Base-by-base conservation (phyloP, 1,284 basidiomycete species). In the Abortiporus biennis region DNA sequence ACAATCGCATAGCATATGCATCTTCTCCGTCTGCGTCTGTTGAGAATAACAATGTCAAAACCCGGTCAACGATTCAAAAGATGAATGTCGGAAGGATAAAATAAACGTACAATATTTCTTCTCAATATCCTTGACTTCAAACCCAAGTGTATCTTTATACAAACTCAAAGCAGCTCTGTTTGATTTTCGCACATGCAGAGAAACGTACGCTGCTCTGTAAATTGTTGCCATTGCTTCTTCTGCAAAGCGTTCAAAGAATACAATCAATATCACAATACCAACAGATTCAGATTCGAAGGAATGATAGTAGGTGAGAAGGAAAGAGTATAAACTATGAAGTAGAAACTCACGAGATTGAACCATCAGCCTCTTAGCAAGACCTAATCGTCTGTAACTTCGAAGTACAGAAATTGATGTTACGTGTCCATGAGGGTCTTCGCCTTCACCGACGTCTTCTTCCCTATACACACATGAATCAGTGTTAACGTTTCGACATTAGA, bases 391-490 rank as follows among this genome's bases (percentile, higher is more conserved):
- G 58, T 95, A 92, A 12, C 86, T 82, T 47, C 91, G 70, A 27
- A 94, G 68, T 3, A 96, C 90, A 1, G 89, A 92, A 52, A 96
- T 90, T 0, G 92, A 94, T 30, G 91, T 94, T 55, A 96, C 85
- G 58, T 95, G 88, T 1, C 92, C 92, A 47, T 92, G 88, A 1
- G 80, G 73, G 42, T 78, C 72, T 36, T 78, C 75, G 6, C 57
- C 66, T 20, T 83, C 75, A 29, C 64, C 61, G 1, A 67, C 57
- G 33, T 88, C 86, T 60, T 93, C 90, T 53, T 86, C 80, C 83
- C 69, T 89, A 65, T 3, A 20, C 16, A 20, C 36, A 11, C 17
- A 11, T 21, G 11, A 37, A 29, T 29, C 9, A 9, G 27, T 29
- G 27, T 29, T 29, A 9, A n/a, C 9, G 27, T n/a, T 29, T 8